Evolutionary conservation across 768 basidiomycete species (phyloP), one percentile per base, ranked within the genome.

Genomic region (Lactarius pseudohatsudake): DNA sequence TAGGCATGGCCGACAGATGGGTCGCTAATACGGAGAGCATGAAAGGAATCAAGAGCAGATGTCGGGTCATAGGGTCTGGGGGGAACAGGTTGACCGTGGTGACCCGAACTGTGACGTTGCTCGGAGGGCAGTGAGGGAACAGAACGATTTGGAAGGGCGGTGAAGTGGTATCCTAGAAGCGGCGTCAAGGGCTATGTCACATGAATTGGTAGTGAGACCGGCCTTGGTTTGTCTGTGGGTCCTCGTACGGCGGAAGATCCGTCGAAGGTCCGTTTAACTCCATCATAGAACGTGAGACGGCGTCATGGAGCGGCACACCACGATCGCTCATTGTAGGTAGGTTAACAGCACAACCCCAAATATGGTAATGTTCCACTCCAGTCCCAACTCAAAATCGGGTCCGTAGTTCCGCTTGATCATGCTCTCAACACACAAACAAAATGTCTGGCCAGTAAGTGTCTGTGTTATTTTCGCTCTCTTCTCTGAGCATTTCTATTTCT

Each of bases 11-110:
- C 75, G 74, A 34, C 77, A 72, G 61, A 41, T 36, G 47, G 77
- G 54, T 85, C 85, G 61, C 75, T 76, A 64, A 91, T 75, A 59
- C 77, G 81, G 74, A 92, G 77, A 50, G 82, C 76, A 55, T 81
- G 80, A 75, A 91, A 85, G 53, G 79, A 74, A 70, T 84, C 81
- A 47, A 82, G 78, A 40, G 81, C 77, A 40, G 76, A 76, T 8
- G 82, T 80, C 47, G 84, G 74, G 74, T 84, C 83, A 62, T 78
- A 80, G 58, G 79, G 65, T 2, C 7, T 36, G 9, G 45, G 15
- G 30, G 65, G 61, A 28, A 62, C 13, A 22, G 55, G 38, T 26
- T 62, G 60, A 22, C 32, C 34, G 4, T 26, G 26, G 18, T 63
- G 61, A n/a, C 32, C 41, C 28, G 57, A 40, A 30, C 43, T 54